Evolutionary conservation across 805 yeast species (phyloP).

Genomic region (Clavispora carvajalis): DNA sequence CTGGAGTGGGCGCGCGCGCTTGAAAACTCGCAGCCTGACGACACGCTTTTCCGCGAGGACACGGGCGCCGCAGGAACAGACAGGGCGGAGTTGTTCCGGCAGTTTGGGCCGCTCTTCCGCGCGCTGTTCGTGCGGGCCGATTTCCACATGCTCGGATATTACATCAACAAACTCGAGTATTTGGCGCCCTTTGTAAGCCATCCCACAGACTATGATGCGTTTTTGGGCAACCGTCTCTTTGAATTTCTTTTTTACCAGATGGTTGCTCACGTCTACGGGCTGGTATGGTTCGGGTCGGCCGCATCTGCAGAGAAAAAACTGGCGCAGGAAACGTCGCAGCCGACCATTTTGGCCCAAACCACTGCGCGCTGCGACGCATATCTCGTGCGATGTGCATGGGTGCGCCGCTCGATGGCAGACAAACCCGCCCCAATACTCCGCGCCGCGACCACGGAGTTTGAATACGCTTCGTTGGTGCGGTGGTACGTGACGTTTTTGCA

Average conservation of each 20-base stretch:
- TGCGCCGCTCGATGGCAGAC: conserved; percentile 8
- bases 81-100: conserved; percentile 5
- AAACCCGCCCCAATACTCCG: conserved; percentile 1
- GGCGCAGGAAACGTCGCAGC: neutral
- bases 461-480: conserved; percentile 18
- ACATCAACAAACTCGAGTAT: conserved; percentile 14
- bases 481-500: conserved; percentile 19
- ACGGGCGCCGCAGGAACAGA: conserved; percentile 5
- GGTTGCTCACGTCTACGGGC: conserved; percentile 16
- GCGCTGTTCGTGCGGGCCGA: conserved; percentile 15
- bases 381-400: conserved; percentile 16
- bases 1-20: conserved; percentile 7
- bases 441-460: conserved; percentile 14
- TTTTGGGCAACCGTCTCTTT: conserved; percentile 21
- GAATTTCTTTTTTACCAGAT: conserved; percentile 27
- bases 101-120: conserved; percentile 6
- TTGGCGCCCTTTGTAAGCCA: conserved; percentile 21
- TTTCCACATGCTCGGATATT: conserved; percentile 15
- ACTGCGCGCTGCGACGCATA: conserved; percentile 21
- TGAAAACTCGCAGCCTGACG: conserved; percentile 1
- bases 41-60: conserved; percentile 2
- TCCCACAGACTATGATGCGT: conserved; percentile 17
- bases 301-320: neutral
- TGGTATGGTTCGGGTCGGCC: conserved; percentile 18
- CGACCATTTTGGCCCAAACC: conserved; percentile 5